Percentiles rank a stretch among this genome's conserved stretches.
Evolutionary conservation across 805 yeast genomes (phyloP).

Genomic region (Barnettozyma salicaria): DNA sequence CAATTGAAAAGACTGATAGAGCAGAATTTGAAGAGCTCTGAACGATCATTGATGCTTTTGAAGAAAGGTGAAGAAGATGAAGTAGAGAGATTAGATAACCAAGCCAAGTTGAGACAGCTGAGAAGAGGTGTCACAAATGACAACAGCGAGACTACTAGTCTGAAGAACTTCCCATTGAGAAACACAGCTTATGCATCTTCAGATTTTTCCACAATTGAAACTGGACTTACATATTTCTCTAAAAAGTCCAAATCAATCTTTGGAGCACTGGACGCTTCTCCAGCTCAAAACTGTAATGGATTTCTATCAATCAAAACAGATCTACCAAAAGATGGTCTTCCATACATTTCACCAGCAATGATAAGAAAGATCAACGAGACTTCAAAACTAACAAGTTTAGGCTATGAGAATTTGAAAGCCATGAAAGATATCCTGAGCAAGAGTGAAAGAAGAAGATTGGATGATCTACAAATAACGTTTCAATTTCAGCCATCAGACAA

Average conservation of each 20-base stretch:
- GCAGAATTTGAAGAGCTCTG: slow-evolving; percentile 16
- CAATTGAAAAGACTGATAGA: slow-evolving; percentile 12
- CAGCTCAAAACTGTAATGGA: slow-evolving; percentile 21
- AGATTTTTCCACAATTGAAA: slow-evolving; percentile 18
- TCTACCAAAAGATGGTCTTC: slow-evolving; percentile 31
- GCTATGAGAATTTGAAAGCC: slow-evolving; percentile 31
- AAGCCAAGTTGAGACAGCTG: slow-evolving; percentile 18
- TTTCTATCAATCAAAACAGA: slow-evolving; percentile 26
- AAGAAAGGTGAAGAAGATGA: slow-evolving; percentile 16
- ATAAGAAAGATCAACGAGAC: slow-evolving; percentile 32
- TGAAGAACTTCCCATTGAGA: slow-evolving; percentile 21
- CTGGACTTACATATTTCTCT: slow-evolving; percentile 10
- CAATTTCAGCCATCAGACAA: slow-evolving; percentile 28
- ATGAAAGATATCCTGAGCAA: slow-evolving; percentile 26
- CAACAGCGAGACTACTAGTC: neutral
- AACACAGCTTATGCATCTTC: slow-evolving; percentile 14
- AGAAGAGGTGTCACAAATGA: slow-evolving; percentile 4
- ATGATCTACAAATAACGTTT: slow-evolving; percentile 26
- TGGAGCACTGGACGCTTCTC: neutral
- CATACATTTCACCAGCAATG: slow-evolving; percentile 34
- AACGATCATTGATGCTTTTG: slow-evolving; percentile 15
- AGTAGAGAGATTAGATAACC: slow-evolving; percentile 14
- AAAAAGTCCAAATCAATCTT: neutral
- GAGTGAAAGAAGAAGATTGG: slow-evolving; percentile 26
- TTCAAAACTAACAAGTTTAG: slow-evolving; percentile 29